Conservation (phyloP, 495 filamentous ascomycete genomes). For the Diplogelasinospora grovesii region DNA sequence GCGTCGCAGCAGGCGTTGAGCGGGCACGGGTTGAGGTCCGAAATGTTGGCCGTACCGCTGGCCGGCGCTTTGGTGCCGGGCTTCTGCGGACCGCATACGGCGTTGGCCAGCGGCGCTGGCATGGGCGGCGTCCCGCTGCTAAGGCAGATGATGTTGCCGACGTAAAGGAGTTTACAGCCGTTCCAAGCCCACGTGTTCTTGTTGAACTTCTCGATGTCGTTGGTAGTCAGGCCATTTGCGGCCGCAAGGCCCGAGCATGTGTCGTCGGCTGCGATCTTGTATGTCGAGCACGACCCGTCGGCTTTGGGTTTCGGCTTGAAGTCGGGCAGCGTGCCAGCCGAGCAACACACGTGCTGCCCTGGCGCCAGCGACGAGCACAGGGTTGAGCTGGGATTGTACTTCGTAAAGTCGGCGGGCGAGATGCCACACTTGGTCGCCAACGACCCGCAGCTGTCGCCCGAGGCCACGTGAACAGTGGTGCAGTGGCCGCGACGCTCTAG, state of each 20-base stretch:
- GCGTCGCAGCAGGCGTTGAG: slow-evolving; percentile 25
- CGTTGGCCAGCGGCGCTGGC: slow-evolving; percentile 30
- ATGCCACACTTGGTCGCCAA: slow-evolving; percentile 39
- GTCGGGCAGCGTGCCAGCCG: slow-evolving; percentile 32
- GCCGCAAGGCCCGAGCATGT: slow-evolving; percentile 25
- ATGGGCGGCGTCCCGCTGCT: slow-evolving; percentile 43
- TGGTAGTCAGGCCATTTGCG: slow-evolving; percentile 23
- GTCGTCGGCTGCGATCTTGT: slow-evolving; percentile 31
- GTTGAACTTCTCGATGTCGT: slow-evolving; percentile 35
- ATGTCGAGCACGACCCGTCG: slow-evolving; percentile 35
- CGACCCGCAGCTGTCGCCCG: slow-evolving; percentile 31
- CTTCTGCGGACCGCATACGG: slow-evolving; percentile 42
- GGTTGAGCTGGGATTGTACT: slow-evolving; percentile 30
- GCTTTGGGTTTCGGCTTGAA: slow-evolving; percentile 30
- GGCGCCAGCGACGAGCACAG: slow-evolving; percentile 30
- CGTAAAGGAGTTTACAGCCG: slow-evolving; percentile 32
- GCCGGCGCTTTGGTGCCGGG: slow-evolving; percentile 24
- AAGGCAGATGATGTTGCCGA: slow-evolving; percentile 36
- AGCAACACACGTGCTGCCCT: slow-evolving; percentile 44
- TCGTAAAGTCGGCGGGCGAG: slow-evolving; percentile 28
- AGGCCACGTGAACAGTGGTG: slow-evolving; percentile 16
- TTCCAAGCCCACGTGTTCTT: slow-evolving; percentile 45
- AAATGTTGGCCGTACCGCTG: slow-evolving; percentile 9
- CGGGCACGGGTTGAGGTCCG: slow-evolving; percentile 29
- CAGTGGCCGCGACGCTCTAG: no score